Base-by-base conservation (phyloP, 2,329 filamentous ascomycete species). In the Aspergillus fructus region DNA sequence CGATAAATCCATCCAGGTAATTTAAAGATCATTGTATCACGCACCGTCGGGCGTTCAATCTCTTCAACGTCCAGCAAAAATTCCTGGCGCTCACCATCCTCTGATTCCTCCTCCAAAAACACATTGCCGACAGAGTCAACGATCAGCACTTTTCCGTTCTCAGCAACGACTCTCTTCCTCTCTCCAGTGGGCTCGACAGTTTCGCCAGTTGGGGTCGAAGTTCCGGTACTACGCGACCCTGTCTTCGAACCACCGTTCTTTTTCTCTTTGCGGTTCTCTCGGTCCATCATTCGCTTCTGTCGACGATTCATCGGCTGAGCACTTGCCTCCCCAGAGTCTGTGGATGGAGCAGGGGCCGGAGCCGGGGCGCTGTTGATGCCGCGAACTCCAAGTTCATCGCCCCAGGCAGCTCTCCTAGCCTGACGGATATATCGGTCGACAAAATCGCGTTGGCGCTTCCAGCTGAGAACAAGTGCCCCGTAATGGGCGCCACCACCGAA, bases 91-190 rank as follows among this genome's bases (percentile, higher is more conserved):
- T 90, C 86, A 53, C 94, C 94, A 23, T 97, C 91, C 64, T 93
- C 92, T 51, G 91, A 91, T 67, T 91, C 84, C 70, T 96, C 90
- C 75, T 97, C 93, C n/a, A 99, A 81, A 71, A 91, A 99, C 12
- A 99, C 94, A 66, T 97, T 92, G 27, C 94, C 94, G 9, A 89
- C 80, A 0, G 90, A 91, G 75, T 99, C 93, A 4, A 99, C 94
- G 55, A 99, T 88, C 39, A 99, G 80, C 1, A 96, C 83, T 80
- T 97, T 99, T 64, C 94, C 94, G 68, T 99, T 99, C 80, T 96
- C 89, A 2, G 93, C 93, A 24, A 93, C 85, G 15, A 97, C 91
- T 37, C 91, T 84, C 82, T 93, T 96, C 77, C 91, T 91, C 34
- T 89, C 82, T 19, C 93, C 92, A 39, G 87, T 84, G 1, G 90